Evolutionary conservation across 805 yeast genomes (phyloP).

Genomic region (Saccharomycopsis javanensis): DNA sequence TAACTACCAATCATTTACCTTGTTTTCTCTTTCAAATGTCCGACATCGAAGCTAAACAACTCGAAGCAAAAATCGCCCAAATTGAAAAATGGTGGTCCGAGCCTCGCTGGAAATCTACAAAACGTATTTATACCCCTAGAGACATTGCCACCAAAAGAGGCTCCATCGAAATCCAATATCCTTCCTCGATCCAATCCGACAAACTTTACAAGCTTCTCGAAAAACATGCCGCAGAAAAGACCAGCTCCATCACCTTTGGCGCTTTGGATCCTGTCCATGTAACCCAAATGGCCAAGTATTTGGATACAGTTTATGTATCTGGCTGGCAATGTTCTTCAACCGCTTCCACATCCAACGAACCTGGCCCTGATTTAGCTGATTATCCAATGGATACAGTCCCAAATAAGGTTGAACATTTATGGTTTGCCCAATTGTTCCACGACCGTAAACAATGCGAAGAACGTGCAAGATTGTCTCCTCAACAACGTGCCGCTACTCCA

Average conservation of each 20-base stretch:
- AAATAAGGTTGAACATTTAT: conserved; percentile 92
- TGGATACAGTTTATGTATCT: conserved; percentile 86
- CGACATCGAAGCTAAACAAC: not conserved
- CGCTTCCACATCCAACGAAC: conserved; percentile 95
- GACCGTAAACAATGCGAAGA: conserved; percentile 93
- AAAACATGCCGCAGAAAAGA: conserved; percentile 62
- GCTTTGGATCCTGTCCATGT: conserved; percentile 94
- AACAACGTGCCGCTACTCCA: conserved; percentile 59
- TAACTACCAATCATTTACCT: no score
- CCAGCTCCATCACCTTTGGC: conserved; percentile 85
- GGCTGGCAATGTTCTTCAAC: conserved; percentile 99
- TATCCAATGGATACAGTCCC: conserved; percentile 99
- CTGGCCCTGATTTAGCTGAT: conserved; percentile 97
- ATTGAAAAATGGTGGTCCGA: conserved; percentile 86
- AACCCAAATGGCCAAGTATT: conserved; percentile 91
- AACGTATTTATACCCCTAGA: conserved; percentile 79
- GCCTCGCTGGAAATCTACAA: conserved; percentile 85
- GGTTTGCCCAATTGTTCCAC: conserved; percentile 94
- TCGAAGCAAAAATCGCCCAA: conserved; percentile 59
- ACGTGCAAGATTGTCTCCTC: conserved; percentile 49
- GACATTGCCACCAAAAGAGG: conserved; percentile 89
- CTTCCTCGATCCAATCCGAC: conserved; percentile 71
- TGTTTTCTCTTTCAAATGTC: not conserved
- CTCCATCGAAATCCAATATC: conserved; percentile 59
- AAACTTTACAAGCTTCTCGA: conserved; percentile 63